Percentiles rank a stretch among this genome's conserved stretches.
Conservation (phyloP, 1,284 basidiomycete species). For the Thelephora terrestris region DNA sequence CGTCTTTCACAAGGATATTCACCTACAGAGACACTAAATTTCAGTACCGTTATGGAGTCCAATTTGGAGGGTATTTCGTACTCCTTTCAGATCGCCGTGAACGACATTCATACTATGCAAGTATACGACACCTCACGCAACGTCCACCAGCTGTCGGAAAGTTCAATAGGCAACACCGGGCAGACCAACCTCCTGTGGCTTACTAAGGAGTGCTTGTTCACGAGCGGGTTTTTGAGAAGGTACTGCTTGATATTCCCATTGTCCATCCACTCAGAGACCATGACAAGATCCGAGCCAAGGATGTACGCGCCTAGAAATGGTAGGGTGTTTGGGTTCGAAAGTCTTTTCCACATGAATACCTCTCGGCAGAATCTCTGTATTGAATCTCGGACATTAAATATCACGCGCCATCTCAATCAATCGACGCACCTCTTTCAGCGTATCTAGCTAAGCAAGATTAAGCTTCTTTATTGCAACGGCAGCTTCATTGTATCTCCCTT, state of each 20-base stretch:
- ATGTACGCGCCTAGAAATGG: constrained; percentile 1
- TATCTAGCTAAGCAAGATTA: neutral
- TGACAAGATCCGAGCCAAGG: neutral
- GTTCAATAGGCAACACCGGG: neutral
- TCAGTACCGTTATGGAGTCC: no score
- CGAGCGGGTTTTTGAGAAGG: neutral
- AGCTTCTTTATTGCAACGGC: neutral
- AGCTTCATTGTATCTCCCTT: neutral
- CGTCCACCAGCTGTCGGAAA: neutral
- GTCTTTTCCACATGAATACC: constrained; percentile 4
- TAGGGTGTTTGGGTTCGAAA: constrained; percentile 3
- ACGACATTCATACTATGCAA: neutral
- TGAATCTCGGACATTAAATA: no score
- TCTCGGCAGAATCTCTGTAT: constrained; percentile 1
- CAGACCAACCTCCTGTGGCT: neutral
- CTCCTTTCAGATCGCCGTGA: neutral
- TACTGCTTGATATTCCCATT: neutral
- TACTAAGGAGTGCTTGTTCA: neutral
- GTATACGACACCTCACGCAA: neutral
- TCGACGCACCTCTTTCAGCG: no score
- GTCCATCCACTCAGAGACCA: neutral
- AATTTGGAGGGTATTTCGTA: neutral
- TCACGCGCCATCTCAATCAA: no score
- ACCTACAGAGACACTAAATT: constrained; percentile 8
- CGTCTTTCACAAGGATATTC: constrained; percentile 20